These are phyloP conservation scores for Podaxis sp. DNA, from an alignment of 768 basidiomycete genomes.

Conservation along the genomic window DNA sequence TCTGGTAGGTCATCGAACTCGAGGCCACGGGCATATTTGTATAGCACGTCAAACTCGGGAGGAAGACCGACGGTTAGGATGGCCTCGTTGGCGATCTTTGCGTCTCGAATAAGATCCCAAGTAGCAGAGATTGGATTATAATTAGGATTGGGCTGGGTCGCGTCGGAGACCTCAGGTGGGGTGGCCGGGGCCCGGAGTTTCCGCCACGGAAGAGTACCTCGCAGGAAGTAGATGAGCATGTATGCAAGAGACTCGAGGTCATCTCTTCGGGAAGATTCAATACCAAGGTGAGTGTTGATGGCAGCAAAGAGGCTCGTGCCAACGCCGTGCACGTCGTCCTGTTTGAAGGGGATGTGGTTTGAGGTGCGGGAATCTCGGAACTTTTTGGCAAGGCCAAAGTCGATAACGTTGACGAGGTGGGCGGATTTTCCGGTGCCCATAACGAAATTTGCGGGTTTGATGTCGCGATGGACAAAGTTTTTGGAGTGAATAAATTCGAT, in stretches of 20 bases:
- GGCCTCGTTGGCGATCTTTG: constrained; percentile 64
- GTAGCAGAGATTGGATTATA: constrained; percentile 64
- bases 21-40: constrained; percentile 76
- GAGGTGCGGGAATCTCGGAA: constrained; percentile 66
- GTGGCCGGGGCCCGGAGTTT: constrained; percentile 56
- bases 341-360: constrained; percentile 69
- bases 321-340: constrained; percentile 75
- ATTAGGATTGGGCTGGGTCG: constrained; percentile 25
- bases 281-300: constrained; percentile 18
- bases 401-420: constrained; percentile 86
- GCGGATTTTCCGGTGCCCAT: constrained; percentile 70
- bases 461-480: constrained; percentile 93
- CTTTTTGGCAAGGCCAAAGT: constrained; percentile 83
- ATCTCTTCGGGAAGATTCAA: constrained; percentile 75
- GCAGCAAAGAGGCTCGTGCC: constrained; percentile 56
- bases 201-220: constrained; percentile 77
- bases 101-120: constrained; percentile 76
- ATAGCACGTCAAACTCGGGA: constrained; percentile 78
- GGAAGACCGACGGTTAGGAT: constrained; percentile 75
- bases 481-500: constrained; percentile 96
- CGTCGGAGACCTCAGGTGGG: constrained; percentile 28
- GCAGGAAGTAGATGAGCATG: constrained; percentile 80
- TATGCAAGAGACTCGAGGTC: constrained; percentile 81
- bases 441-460: constrained; percentile 99
- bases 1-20: constrained; percentile 90